Conservation (phyloP, 441 rosid genomes). For the Capsella rubella region DNA sequence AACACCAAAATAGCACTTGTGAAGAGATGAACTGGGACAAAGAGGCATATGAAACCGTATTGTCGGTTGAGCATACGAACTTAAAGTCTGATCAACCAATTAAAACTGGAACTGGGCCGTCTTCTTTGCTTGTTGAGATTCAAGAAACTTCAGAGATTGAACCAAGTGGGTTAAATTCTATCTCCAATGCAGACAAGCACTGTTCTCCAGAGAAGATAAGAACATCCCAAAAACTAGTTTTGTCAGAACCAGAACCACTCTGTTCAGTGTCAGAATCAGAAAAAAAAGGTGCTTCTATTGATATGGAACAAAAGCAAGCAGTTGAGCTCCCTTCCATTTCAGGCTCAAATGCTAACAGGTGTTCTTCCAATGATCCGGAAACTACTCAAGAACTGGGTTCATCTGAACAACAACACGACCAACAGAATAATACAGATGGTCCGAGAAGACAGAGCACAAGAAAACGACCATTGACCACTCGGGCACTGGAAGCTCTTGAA, state of each 20-base stretch:
- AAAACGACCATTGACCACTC: slow-evolving; percentile 69
- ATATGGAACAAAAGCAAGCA: slow-evolving; percentile 38
- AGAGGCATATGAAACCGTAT: slow-evolving; percentile 41
- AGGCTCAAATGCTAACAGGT: slow-evolving; percentile 29
- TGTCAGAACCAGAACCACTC: slow-evolving; percentile 35
- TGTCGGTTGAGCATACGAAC: slow-evolving; percentile 46
- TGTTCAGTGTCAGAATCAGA: slow-evolving; percentile 32
- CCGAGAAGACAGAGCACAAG: slow-evolving; percentile 76
- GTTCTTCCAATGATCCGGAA: slow-evolving; percentile 34
- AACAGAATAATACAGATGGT: slow-evolving; percentile 44
- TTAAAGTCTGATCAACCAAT: slow-evolving; percentile 42
- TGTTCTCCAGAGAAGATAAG: slow-evolving; percentile 36
- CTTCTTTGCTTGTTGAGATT: slow-evolving; percentile 33
- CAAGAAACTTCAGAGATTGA: slow-evolving; percentile 41
- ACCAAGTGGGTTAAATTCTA: slow-evolving; percentile 33
- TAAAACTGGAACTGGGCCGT: slow-evolving; percentile 39
- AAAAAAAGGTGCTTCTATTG: slow-evolving; percentile 28
- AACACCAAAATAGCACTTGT: slow-evolving; percentile 29
- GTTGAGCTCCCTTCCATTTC: slow-evolving; percentile 28
- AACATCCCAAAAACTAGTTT: slow-evolving; percentile 36
- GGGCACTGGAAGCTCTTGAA: slow-evolving; percentile 81
- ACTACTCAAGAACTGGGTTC: slow-evolving; percentile 42
- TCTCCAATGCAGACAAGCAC: slow-evolving; percentile 33
- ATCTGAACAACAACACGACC: slow-evolving; percentile 39
- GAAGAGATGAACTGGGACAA: slow-evolving; percentile 47